These are phyloP conservation scores for Chalciporus pseudorubinellus DNA, from an alignment of 768 basidiomycete genomes.

Conservation along the genomic window DNA sequence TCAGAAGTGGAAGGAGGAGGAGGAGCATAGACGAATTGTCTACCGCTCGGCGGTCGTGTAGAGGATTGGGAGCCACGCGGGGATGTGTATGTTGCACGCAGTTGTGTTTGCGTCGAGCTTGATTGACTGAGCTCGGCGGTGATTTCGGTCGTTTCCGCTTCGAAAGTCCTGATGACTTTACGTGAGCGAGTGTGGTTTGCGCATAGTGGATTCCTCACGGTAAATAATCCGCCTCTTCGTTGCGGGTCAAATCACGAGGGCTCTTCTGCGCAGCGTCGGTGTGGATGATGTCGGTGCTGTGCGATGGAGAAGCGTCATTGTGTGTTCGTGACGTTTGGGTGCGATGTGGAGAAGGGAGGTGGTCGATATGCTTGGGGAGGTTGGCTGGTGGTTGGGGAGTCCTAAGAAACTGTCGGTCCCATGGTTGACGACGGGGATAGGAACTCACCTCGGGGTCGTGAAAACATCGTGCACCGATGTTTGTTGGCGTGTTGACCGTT, in stretches of 20 bases:
- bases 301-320: slow-evolving; percentile 1
- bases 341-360: background rate
- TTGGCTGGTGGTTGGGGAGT: background rate
- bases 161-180: slow-evolving; percentile 11
- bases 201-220: slow-evolving; percentile 11
- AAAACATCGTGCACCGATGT: slow-evolving; percentile 4
- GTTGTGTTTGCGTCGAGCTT: background rate
- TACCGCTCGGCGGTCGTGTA: background rate
- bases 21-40: slow-evolving; percentile 43
- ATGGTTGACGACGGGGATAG: background rate
- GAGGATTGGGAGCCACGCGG: slow-evolving; percentile 5
- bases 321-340: slow-evolving; percentile 5
- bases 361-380: background rate
- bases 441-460: slow-evolving; percentile 5
- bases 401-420: slow-evolving; percentile 1
- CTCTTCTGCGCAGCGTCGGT: background rate
- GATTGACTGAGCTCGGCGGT: background rate
- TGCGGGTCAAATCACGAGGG: background rate
- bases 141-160: slow-evolving; percentile 6
- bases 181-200: background rate
- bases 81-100: slow-evolving; percentile 19
- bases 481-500: slow-evolving; percentile 3
- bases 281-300: slow-evolving; percentile 4
- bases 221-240: slow-evolving; percentile 17
- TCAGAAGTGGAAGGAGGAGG: slow-evolving; percentile 51